A percentile compares a stretch with the other conserved stretches of the same genome.
These are phyloP conservation scores for Schwanniomyces vanrijiae DNA, from an alignment of 805 yeast species.

Conservation along the genomic window DNA sequence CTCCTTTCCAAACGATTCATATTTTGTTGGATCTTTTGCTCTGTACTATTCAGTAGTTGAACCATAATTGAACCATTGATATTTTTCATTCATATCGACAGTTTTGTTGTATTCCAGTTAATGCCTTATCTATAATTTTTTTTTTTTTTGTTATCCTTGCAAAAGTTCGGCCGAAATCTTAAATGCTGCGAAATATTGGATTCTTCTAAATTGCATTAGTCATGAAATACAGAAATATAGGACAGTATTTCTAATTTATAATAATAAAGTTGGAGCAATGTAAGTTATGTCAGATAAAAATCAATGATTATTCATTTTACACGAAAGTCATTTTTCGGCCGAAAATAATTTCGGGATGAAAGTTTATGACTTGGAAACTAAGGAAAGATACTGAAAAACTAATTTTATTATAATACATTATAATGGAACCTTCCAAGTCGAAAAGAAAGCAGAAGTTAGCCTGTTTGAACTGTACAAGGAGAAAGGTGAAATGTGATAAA, in stretches of 20 bases:
- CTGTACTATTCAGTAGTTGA: neutral
- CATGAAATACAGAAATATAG: no score
- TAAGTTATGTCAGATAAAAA: neutral
- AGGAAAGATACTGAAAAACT: neutral
- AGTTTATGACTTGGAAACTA: neutral
- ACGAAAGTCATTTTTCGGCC: neutral
- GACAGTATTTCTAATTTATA: no score
- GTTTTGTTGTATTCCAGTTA: neutral
- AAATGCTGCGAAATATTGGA: neutral
- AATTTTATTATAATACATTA: neutral
- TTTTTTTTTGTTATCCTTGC: neutral
- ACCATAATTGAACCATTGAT: no score
- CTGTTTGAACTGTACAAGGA: conserved; percentile 30
- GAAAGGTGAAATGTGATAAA: conserved; percentile 36
- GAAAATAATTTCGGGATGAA: neutral
- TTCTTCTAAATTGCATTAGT: no score
- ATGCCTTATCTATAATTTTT: neutral
- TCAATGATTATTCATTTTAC: neutral
- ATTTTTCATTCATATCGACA: neutral
- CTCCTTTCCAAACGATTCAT: neutral
- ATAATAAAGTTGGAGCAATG: no score
- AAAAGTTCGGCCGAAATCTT: neutral
- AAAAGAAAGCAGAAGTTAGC: conserved; percentile 38
- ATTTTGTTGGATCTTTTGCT: neutral
- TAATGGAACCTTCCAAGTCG: conserved; percentile 4